phyloP scores from a whole-genome alignment of 140 eudicot genomes.

The Stevia rebaudiana region DNA sequence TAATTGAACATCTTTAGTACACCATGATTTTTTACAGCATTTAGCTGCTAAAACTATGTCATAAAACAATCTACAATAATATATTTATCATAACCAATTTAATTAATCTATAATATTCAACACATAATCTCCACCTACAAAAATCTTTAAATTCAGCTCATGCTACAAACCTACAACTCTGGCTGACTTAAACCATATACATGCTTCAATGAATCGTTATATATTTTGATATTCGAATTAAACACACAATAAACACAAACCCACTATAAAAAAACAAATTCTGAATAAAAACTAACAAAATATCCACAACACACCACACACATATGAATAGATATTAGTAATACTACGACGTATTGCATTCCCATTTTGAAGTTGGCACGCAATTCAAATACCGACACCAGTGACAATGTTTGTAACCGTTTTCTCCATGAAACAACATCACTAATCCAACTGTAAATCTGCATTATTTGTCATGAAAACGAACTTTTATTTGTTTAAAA shows the following conservation, averaged over 20 bases:
- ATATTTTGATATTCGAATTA: neutral
- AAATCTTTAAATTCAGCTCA: no score
- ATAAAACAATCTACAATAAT: no score
- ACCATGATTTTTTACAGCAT: no score
- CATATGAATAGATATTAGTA: neutral
- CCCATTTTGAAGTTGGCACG: conserved; percentile 74
- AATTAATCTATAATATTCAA: no score
- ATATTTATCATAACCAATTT: no score
- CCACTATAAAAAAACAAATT: conserved; percentile 4
- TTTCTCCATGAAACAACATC: conserved; percentile 76
- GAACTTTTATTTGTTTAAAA: neutral
- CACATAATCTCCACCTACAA: no score
- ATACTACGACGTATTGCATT: conserved; percentile 38
- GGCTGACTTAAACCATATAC: no score
- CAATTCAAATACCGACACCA: conserved; percentile 79
- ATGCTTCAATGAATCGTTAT: conserved; percentile 1
- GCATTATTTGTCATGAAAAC: conserved; percentile 17
- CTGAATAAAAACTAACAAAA: conserved; percentile 16
- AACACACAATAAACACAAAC: conserved; percentile 10
- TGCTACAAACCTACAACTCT: no score
- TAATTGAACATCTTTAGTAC: no score
- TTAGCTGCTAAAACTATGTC: no score
- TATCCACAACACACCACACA: conserved; percentile 10
- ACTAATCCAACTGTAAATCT: conserved; percentile 68
- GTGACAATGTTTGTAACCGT: conserved; percentile 52